Base-by-base conservation (phyloP, 2,329 filamentous ascomycete genomes). In the Microdochium trichocladiopsis region DNA sequence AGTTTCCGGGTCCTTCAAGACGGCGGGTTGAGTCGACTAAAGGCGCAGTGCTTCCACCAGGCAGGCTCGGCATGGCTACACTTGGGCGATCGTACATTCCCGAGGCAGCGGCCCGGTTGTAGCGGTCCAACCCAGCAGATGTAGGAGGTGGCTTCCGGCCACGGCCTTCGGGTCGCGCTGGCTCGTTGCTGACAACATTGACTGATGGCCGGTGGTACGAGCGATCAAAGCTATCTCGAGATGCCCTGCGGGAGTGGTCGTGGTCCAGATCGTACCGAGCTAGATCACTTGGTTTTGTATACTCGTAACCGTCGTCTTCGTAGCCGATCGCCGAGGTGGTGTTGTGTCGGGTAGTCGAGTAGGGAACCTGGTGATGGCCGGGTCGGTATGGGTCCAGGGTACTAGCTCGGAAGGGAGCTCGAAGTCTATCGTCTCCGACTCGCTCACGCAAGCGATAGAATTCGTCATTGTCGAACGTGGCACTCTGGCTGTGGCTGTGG, bases 81-180 rank as follows among this genome's bases (percentile, higher is more conserved):
- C 68, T 67, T 5, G 76, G 69, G 25, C 73, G 64, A 23, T 79
- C 77, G 55, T 80, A 81, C 6, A 69, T 61, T 4, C 68, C 66
- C 16, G 66, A 59, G 48, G 67, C 64, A 2, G 68, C 62, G 2
- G 62, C 63, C 53, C 78, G 72, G 58, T 80, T 80, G 56, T 88
- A 80, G 67, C 82, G 87, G 59, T 90, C 87, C 57, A 90, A 82
- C 0, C 84, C 87, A 58, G 86, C 76, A 2, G 83, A 88, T 4
- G 84, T 81, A 4, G 85, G 85, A 10, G 88, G 87, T 2, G 86
- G 87, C 0, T 78, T 76, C 28, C 77, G 65, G 25, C 55, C 60
- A 36, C 68, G 65, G n/a, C 64, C 58, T 50, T 71, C 72, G 54
- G 74, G 76, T 25, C 74, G 75, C 50, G 63, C 65, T 21, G 73